Percentiles rank a stretch among this genome's conserved stretches.
Evolutionary conservation across 2,329 filamentous ascomycete species (phyloP).

Genomic region (Aspergillus nomiae): DNA sequence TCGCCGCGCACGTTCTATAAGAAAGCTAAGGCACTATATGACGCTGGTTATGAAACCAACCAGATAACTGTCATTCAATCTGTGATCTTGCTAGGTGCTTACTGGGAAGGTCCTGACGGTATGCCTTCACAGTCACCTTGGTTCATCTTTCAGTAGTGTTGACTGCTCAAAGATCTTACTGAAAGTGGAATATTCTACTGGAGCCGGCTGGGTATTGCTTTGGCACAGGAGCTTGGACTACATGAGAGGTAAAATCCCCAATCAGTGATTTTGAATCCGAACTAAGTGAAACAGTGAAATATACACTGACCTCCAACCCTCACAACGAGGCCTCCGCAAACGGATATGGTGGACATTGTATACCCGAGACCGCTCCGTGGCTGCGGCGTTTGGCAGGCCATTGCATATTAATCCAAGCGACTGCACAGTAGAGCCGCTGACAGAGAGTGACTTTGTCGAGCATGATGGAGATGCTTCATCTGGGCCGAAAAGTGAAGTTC

Average conservation of each 20-base stretch:
- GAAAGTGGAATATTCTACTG: conserved; percentile 20
- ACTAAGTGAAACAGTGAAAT: conserved; percentile 7
- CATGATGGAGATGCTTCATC: conserved; percentile 1
- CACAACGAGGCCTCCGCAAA: conserved; percentile 11
- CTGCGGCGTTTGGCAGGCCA: conserved; percentile 18
- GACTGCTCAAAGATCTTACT: conserved; percentile 13
- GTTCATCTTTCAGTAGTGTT: not conserved
- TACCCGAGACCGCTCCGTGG: conserved; percentile 18
- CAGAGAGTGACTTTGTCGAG: conserved; percentile 15
- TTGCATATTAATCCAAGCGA: conserved; percentile 15
- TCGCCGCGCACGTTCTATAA: conserved; percentile 14
- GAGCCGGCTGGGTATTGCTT: conserved; percentile 18
- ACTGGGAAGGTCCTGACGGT: conserved; percentile 20
- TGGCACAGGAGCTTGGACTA: conserved; percentile 14
- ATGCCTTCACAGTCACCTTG: not conserved
- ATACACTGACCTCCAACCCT: conserved; percentile 4
- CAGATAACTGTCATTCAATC: conserved; percentile 10
- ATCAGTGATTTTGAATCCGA: not conserved
- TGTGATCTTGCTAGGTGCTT: conserved; percentile 13
- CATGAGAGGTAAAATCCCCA: conserved; percentile 8
- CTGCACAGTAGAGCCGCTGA: conserved; percentile 12
- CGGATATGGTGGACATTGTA: conserved; percentile 21
- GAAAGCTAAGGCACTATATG: conserved; percentile 18
- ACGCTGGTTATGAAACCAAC: conserved; percentile 15
- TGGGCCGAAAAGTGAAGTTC: not conserved